Evolutionary conservation across 139 green algal species (phyloP), one percentile per base, ranked within the genome.

Genomic region (Pleodorina starrii): DNA sequence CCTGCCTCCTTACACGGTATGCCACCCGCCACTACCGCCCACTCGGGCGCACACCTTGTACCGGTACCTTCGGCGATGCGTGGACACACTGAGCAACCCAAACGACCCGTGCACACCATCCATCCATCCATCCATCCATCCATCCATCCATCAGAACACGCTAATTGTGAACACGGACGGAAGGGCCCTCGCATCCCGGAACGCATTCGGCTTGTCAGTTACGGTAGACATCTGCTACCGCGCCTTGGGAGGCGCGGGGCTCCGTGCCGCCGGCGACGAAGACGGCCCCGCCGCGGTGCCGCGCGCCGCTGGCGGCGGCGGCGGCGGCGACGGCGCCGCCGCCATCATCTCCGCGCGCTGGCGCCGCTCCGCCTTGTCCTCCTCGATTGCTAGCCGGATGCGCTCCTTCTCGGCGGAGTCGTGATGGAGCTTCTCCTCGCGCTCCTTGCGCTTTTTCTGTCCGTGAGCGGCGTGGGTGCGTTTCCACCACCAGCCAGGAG

Each of bases 361-460:
- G 35, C 78, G 54, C 21, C 90, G 86, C 87, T 91, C 81, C 80
- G 42, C 38, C 84, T 90, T 73, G 82, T 88, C 82, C 82, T 92
- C 89, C 80, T 92, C 91, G 5, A 94, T 81, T 29, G 89, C 89
- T 51, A 92, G 57, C 66, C 79, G 71, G 23, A 94, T 89, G 63
- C 86, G 79, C 73, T 94, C 89, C 75, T 87, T 85, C 81, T 92
- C 89, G 27, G 72, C 89, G 0, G 63, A 66, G n/a, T 89, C 86
- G 38, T 57, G 66, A 1, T 36, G 42, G 29, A 80, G 82, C 71
- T 87, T 85, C 63, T 91, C 91, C 81, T 91, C 88, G 29, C 87
- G 63, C 74, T 94, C 89, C 38, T 86, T 84, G 17, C 86, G 89
- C 81, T 90, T 89, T 69, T 88, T 68, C 82, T 88, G 90, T 36